These are phyloP conservation scores for Ulota crispa DNA, from an alignment of 225 moss, liverwort and hornwort species.

Conservation along the genomic window DNA sequence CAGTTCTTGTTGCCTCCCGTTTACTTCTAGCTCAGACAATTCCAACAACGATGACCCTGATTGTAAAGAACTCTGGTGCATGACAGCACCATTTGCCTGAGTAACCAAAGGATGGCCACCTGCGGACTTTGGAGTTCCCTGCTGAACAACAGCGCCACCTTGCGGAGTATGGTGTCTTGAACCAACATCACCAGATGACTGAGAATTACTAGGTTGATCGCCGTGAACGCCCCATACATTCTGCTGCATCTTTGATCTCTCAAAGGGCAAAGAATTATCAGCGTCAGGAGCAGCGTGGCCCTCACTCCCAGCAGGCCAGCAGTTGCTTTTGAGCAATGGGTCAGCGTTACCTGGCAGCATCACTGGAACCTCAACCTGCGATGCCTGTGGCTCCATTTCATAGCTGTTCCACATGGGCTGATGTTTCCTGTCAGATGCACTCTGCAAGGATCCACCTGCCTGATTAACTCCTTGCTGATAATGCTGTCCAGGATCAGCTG, in stretches of 20 bases:
- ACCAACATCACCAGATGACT: slow-evolving; percentile 72
- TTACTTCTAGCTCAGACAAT: slow-evolving; percentile 55
- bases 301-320: slow-evolving; percentile 67
- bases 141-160: slow-evolving; percentile 64
- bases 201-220: slow-evolving; percentile 65
- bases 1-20: slow-evolving; percentile 45
- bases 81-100: slow-evolving; percentile 56
- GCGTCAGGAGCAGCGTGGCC: slow-evolving; percentile 49
- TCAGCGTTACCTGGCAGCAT: slow-evolving; percentile 51
- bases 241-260: slow-evolving; percentile 67
- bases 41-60: slow-evolving; percentile 48
- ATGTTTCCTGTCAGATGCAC: slow-evolving; percentile 55
- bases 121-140: slow-evolving; percentile 58
- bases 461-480: slow-evolving; percentile 52
- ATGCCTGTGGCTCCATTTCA: slow-evolving; percentile 60
- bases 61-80: slow-evolving; percentile 60
- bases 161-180: slow-evolving; percentile 65
- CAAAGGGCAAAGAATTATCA: slow-evolving; percentile 50
- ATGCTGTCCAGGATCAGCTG: slow-evolving; percentile 40
- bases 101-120: slow-evolving; percentile 46
- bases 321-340: slow-evolving; percentile 56
- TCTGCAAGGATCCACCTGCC: slow-evolving; percentile 46
- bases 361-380: slow-evolving; percentile 64
- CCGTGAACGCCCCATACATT: slow-evolving; percentile 71
- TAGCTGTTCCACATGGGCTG: slow-evolving; percentile 70